Evolutionary conservation across 768 basidiomycete genomes (phyloP).

Genomic region (Sistotremastrum suecicum): DNA sequence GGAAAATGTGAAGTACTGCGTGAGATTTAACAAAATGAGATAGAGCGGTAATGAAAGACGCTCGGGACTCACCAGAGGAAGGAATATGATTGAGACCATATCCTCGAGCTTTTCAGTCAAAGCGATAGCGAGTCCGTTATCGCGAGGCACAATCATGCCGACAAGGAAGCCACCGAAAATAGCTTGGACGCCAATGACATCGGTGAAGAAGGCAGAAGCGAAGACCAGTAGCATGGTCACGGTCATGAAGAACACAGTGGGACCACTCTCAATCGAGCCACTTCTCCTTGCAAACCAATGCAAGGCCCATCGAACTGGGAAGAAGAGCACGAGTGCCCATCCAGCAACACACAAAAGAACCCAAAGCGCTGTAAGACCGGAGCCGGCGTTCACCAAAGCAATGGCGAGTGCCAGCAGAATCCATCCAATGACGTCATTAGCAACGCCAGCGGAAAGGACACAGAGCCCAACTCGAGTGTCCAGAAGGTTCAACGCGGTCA

Average conservation of each 20-base stretch:
- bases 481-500: conserved; percentile 69
- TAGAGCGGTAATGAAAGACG: background rate
- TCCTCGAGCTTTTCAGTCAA: conserved; percentile 82
- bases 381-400: conserved; percentile 66
- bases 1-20: conserved; percentile 65
- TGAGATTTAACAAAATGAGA: background rate
- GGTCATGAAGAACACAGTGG: conserved; percentile 67
- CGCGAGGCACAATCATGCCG: conserved; percentile 70
- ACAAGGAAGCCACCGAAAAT: conserved; percentile 73
- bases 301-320: conserved; percentile 50
- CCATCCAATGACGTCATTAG: conserved; percentile 71
- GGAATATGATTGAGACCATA: conserved; percentile 58
- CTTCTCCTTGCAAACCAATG: conserved; percentile 51
- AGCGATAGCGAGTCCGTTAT: conserved; percentile 68
- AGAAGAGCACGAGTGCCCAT: conserved; percentile 52
- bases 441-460: conserved; percentile 70
- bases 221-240: conserved; percentile 63
- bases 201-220: conserved; percentile 68
- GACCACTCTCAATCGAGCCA: conserved; percentile 62
- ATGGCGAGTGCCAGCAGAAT: conserved; percentile 71
- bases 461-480: conserved; percentile 78
- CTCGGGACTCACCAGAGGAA: conserved; percentile 49
- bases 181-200: conserved; percentile 67
- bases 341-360: conserved; percentile 58
- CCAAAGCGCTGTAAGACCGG: conserved; percentile 64